phyloP scores from a whole-genome alignment of 2,329 filamentous ascomycete species.

The Colletotrichum tanaceti region DNA sequence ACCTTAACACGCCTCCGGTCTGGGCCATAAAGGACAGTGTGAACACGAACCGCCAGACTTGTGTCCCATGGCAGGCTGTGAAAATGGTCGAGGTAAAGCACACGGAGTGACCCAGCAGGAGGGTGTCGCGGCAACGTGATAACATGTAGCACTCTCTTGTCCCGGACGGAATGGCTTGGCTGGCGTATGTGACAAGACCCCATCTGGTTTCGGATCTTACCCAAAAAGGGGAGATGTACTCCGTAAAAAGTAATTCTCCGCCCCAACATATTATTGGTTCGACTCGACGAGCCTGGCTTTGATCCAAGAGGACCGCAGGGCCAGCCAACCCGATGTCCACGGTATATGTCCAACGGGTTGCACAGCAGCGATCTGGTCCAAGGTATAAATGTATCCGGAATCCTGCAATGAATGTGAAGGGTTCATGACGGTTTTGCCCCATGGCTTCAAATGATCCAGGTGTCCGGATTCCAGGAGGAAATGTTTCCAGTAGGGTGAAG shows the following conservation, averaged over 20 bases:
- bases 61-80: constrained; percentile 38
- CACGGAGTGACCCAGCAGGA: neutral
- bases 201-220: constrained; percentile 19
- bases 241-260: no score
- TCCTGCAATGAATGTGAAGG: neutral
- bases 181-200: neutral
- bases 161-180: constrained; percentile 14
- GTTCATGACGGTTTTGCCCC: constrained; percentile 16
- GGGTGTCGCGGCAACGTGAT: neutral
- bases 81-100: constrained; percentile 18
- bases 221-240: constrained; percentile 13
- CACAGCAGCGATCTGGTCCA: constrained; percentile 23
- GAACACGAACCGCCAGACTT: constrained; percentile 34
- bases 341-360: constrained; percentile 15
- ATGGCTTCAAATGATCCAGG: constrained; percentile 16
- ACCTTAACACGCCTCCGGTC: neutral
- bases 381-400: neutral
- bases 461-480: constrained; percentile 1
- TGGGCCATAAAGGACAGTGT: neutral
- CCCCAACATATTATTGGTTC: constrained; percentile 6
- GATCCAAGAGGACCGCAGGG: constrained; percentile 1
- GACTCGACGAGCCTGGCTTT: constrained; percentile 17
- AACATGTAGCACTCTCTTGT: neutral
- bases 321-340: constrained; percentile 12
- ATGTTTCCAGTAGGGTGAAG: constrained; percentile 13